Evolutionary conservation across 441 rosid species (phyloP).

Genomic region (Arabidopsis lyrata): DNA sequence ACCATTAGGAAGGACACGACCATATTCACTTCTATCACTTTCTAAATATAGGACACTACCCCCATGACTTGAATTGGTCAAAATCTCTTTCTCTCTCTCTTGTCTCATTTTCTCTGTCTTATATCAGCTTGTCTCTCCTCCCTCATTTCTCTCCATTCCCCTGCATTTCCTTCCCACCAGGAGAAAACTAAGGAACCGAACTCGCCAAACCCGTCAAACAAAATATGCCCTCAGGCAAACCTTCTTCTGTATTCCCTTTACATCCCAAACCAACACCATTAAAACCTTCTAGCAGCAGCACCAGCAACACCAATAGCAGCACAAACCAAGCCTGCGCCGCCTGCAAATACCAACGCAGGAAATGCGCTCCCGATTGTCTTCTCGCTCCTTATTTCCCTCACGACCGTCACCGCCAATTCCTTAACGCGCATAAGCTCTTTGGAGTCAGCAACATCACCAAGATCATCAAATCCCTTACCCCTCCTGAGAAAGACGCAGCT

Average conservation of each 20-base stretch:
- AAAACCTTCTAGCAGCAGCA: constrained; percentile 48
- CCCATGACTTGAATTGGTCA: constrained; percentile 53
- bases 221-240: constrained; percentile 71
- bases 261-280: constrained; percentile 40
- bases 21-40: constrained; percentile 39
- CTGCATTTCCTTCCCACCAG: constrained; percentile 48
- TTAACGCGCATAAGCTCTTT: constrained; percentile 89
- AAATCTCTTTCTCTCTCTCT: constrained; percentile 29
- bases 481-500: constrained; percentile 79
- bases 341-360: constrained; percentile 95
- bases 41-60: constrained; percentile 44
- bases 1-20: constrained; percentile 35
- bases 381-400: constrained; percentile 97
- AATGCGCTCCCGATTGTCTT: constrained; percentile 92
- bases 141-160: constrained; percentile 63
- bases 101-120: constrained; percentile 43
- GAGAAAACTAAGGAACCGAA: constrained; percentile 54
- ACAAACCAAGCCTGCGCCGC: constrained; percentile 95
- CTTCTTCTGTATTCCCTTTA: constrained; percentile 63
- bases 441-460: constrained; percentile 93
- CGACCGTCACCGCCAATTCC: constrained; percentile 81
- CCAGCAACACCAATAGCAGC: constrained; percentile 44
- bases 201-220: constrained; percentile 39
- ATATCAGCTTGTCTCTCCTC: constrained; percentile 51
- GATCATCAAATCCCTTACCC: constrained; percentile 72